Conservation (phyloP, 2,329 filamentous ascomycete genomes). For the Tolypocladium sp. region DNA sequence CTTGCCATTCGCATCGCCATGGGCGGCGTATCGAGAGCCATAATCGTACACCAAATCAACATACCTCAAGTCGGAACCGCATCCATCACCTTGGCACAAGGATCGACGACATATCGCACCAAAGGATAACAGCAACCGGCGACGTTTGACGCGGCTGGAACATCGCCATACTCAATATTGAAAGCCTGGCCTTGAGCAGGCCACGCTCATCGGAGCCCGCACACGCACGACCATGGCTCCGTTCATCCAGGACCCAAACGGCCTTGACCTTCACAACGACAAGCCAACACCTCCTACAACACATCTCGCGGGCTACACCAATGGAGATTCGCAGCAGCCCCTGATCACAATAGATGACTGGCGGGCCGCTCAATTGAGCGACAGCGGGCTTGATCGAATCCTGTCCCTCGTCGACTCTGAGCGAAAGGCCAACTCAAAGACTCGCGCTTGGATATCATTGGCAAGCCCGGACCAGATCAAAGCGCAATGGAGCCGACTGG, state of each 20-base stretch:
- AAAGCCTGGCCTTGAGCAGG: neutral
- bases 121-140: neutral
- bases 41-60: neutral
- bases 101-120: neutral
- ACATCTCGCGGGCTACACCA: neutral
- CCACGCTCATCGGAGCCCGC: neutral
- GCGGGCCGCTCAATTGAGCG: constrained; percentile 14
- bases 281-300: neutral
- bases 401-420: constrained; percentile 13
- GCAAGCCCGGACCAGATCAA: constrained; percentile 17
- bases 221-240: neutral
- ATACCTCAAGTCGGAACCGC: neutral
- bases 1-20: neutral
- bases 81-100: neutral
- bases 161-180: neutral
- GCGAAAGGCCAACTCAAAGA: constrained; percentile 7
- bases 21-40: neutral
- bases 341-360: constrained; percentile 14
- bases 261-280: neutral
- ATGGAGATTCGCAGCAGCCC: neutral
- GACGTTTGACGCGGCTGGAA: neutral
- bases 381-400: constrained; percentile 17
- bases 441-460: constrained; percentile 21
- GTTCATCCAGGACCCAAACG: neutral
- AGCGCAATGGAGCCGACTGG: constrained; percentile 4